phyloP scores from a whole-genome alignment of 2,329 filamentous ascomycete species.

The Aureobasidium sp. region DNA sequence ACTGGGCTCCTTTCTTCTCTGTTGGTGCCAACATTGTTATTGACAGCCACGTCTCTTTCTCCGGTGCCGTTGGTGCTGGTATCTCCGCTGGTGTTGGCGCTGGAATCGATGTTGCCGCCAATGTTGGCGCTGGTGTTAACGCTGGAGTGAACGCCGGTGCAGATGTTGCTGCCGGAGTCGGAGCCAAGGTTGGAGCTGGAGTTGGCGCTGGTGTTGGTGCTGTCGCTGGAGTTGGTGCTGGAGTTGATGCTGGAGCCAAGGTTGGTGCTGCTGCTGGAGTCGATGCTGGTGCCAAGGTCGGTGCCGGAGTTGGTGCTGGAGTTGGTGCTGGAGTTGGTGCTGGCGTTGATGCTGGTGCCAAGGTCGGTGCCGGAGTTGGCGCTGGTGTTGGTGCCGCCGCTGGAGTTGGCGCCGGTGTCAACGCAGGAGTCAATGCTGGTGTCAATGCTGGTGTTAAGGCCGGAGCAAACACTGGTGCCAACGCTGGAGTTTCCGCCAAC shows the following conservation, averaged over 20 bases:
- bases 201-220: not conserved
- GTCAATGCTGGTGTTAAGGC: not conserved
- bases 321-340: not conserved
- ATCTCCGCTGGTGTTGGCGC: not conserved
- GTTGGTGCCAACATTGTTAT: conserved; percentile 23
- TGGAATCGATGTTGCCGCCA: not conserved
- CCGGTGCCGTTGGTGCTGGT: not conserved
- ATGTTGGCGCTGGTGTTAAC: not conserved
- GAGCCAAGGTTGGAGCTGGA: not conserved
- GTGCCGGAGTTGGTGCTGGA: not conserved
- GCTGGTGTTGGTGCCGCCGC: not conserved
- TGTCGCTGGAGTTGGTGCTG: not conserved
- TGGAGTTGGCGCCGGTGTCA: not conserved
- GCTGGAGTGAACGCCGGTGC: not conserved
- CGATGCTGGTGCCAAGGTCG: not conserved
- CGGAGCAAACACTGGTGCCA: not conserved
- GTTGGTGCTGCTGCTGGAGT: not conserved
- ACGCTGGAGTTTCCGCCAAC: not conserved
- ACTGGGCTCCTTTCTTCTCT: conserved; percentile 23
- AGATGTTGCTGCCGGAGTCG: not conserved
- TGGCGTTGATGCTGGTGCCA: not conserved
- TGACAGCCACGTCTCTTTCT: conserved; percentile 19
- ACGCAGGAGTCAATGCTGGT: not conserved
- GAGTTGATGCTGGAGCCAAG: not conserved
- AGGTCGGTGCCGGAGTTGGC: not conserved